Evolutionary conservation across 23 red algal genomes (phyloP), one percentile per base, ranked within the genome.

Genomic region (Rhodosorus marinus): DNA sequence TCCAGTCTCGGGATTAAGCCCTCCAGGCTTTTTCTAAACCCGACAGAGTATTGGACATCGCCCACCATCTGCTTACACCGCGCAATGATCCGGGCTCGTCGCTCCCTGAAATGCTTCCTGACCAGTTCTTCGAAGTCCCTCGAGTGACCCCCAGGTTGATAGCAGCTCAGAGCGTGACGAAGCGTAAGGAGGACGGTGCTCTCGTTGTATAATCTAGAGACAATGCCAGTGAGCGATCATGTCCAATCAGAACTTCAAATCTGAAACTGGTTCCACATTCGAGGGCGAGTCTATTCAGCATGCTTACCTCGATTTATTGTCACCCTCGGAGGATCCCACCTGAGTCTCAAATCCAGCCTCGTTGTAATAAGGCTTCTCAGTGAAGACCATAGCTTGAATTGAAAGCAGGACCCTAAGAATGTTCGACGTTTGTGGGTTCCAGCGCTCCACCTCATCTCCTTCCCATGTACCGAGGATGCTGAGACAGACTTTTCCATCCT

Each of bases 201-300:
- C 54, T 81, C 75, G 36, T 81, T 81, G 55, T 81, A 81, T 35
- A 59, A n/a, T n/a, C n/a, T n/a, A n/a, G n/a, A n/a, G n/a, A n/a
- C n/a, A n/a, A n/a, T n/a, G n/a, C n/a, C n/a, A n/a, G n/a, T n/a
- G n/a, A n/a, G n/a, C n/a, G n/a, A n/a, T n/a, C n/a, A n/a, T n/a
- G n/a, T n/a, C n/a, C n/a, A n/a, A n/a, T n/a, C n/a, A n/a, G n/a
- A n/a, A n/a, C n/a, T n/a, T n/a, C n/a, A n/a, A n/a, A n/a, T n/a
- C n/a, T n/a, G n/a, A n/a, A n/a, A n/a, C n/a, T n/a, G n/a, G n/a
- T n/a, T n/a, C n/a, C n/a, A n/a, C n/a, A n/a, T n/a, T n/a, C n/a
- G n/a, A n/a, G n/a, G n/a, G n/a, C n/a, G n/a, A n/a, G n/a, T n/a
- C n/a, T n/a, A n/a, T n/a, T n/a, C n/a, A n/a, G n/a, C n/a, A n/a